Percentiles rank a stretch among this genome's conserved stretches.
Evolutionary conservation across 2,329 filamentous ascomycete genomes (phyloP).

Genomic region (Biscogniauxia sp.): DNA sequence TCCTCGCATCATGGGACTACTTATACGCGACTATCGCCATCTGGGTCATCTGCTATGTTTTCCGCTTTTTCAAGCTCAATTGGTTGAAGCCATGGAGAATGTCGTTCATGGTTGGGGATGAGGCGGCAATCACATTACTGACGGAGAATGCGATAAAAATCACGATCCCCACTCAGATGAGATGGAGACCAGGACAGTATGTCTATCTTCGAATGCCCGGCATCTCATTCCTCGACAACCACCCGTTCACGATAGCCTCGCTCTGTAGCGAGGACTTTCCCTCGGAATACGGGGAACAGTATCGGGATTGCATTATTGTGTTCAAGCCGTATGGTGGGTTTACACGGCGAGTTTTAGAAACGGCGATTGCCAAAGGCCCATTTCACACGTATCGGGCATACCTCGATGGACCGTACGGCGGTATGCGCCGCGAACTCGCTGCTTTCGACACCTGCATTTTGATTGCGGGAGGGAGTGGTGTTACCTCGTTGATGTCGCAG

Average conservation of each 20-base stretch:
- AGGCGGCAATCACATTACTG: constrained; percentile 84
- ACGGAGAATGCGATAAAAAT: constrained; percentile 94
- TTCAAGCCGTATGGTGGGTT: constrained; percentile 92
- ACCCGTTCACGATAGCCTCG: constrained; percentile 92
- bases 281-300: constrained; percentile 84
- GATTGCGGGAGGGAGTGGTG: constrained; percentile 90
- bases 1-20: constrained; percentile 85
- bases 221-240: constrained; percentile 86
- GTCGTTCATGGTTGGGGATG: constrained; percentile 84
- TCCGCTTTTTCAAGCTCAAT: constrained; percentile 82
- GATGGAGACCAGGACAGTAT: constrained; percentile 91
- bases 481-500: constrained; percentile 90
- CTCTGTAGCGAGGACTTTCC: constrained; percentile 91
- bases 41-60: constrained; percentile 70
- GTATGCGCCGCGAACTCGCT: constrained; percentile 84
- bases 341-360: constrained; percentile 79
- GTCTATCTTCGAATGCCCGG: constrained; percentile 93
- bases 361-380: constrained; percentile 78
- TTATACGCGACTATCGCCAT: constrained; percentile 78
- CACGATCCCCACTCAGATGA: constrained; percentile 88
- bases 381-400: constrained; percentile 92
- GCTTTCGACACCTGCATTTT: constrained; percentile 92
- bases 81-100: constrained; percentile 79
- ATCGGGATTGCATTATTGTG: constrained; percentile 84
- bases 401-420: constrained; percentile 90